phyloP scores from a whole-genome alignment of 2,329 filamentous ascomycete species.

The Tolypocladium sp. region DNA sequence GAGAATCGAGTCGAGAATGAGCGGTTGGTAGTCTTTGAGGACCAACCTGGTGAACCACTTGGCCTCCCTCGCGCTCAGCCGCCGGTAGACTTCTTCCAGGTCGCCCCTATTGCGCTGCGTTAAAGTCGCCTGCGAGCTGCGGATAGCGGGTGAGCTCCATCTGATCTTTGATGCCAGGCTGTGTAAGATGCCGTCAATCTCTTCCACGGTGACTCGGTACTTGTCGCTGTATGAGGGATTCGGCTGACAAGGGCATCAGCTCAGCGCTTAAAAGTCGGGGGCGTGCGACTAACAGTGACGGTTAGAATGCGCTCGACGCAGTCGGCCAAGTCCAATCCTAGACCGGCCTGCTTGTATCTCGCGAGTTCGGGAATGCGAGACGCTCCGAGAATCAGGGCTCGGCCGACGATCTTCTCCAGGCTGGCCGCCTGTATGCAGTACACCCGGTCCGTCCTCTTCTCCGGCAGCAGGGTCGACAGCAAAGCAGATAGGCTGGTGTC shows the following conservation, averaged over 20 bases:
- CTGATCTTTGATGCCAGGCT: slow-evolving; percentile 56
- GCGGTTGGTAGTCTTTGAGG: slow-evolving; percentile 64
- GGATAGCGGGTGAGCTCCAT: slow-evolving; percentile 61
- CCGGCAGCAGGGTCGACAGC: slow-evolving; percentile 67
- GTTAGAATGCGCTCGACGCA: slow-evolving; percentile 59
- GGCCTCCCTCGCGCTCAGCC: slow-evolving; percentile 57
- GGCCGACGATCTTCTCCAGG: slow-evolving; percentile 58
- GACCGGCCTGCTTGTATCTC: slow-evolving; percentile 48
- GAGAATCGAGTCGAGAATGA: slow-evolving; percentile 47
- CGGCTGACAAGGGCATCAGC: slow-evolving; percentile 26
- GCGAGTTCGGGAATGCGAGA: slow-evolving; percentile 53
- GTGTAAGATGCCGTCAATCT: slow-evolving; percentile 60
- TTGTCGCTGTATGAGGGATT: slow-evolving; percentile 23
- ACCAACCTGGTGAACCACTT: slow-evolving; percentile 84
- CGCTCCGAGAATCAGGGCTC: slow-evolving; percentile 55
- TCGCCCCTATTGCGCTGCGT: slow-evolving; percentile 26
- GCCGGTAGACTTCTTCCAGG: slow-evolving; percentile 48
- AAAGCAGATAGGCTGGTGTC: slow-evolving; percentile 53
- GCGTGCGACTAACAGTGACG: slow-evolving; percentile 39
- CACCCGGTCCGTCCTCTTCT: slow-evolving; percentile 67
- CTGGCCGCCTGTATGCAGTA: slow-evolving; percentile 57
- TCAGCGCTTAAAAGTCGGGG: background rate
- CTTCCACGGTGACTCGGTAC: slow-evolving; percentile 53
- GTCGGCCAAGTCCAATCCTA: slow-evolving; percentile 57
- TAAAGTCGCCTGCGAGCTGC: slow-evolving; percentile 21